Evolutionary conservation across 441 rosid genomes (phyloP).

Genomic region (Rhodomyrtus psidioides): DNA sequence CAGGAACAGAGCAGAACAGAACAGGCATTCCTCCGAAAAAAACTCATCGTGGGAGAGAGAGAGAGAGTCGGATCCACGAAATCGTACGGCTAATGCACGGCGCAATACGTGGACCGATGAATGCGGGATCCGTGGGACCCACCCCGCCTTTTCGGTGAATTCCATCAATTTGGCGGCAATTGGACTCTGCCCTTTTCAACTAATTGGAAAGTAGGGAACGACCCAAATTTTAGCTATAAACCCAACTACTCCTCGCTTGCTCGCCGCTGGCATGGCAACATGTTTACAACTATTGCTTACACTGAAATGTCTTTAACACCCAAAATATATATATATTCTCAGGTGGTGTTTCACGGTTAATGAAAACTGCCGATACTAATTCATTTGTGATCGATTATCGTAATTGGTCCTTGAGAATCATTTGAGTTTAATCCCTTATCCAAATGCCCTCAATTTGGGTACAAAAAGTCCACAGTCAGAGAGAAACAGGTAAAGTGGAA

Average conservation of each 20-base stretch:
- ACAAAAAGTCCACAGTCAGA: neutral
- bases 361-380: neutral
- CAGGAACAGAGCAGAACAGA: too few relatives aligned
- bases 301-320: neutral
- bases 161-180: neutral
- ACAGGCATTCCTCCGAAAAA: neutral
- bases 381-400: too few relatives aligned
- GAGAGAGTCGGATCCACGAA: neutral
- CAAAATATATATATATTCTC: too few relatives aligned
- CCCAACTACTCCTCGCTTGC: neutral
- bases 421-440: neutral
- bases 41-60: neutral
- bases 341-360: neutral
- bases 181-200: neutral
- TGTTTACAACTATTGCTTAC: neutral
- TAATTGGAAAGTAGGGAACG: neutral
- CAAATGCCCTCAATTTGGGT: neutral
- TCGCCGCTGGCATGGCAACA: neutral
- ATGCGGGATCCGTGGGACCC: slow-evolving; percentile 41
- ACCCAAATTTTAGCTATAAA: neutral
- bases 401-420: neutral
- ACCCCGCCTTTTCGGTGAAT: neutral
- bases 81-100: slow-evolving; percentile 54
- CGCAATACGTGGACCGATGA: slow-evolving; percentile 55
- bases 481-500: neutral